These are phyloP conservation scores for Epichloe hybrida DNA, from an alignment of 2,329 filamentous ascomycete genomes.

Conservation along the genomic window DNA sequence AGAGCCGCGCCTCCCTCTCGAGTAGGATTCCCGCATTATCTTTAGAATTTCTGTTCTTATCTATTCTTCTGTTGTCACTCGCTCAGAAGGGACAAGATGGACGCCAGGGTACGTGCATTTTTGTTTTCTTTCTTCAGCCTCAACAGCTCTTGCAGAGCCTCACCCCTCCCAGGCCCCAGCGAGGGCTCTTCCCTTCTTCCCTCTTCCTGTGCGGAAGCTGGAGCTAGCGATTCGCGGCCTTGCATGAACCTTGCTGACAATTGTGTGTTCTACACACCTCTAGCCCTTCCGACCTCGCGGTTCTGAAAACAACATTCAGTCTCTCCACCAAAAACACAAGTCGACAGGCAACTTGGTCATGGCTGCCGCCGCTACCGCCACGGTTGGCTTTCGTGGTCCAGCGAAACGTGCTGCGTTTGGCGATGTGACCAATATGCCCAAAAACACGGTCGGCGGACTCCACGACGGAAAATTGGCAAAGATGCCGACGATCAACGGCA, in stretches of 20 bases:
- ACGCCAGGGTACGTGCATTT: conserved; percentile 5
- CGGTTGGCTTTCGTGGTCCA: conserved; percentile 24
- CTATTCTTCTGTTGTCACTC: not conserved
- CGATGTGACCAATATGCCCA: conserved; percentile 62
- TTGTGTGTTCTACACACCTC: not conserved
- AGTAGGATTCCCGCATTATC: conserved; percentile 1
- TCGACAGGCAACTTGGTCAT: conserved; percentile 49
- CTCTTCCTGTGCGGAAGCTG: not conserved
- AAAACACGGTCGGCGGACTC: conserved; percentile 17
- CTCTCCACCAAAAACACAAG: conserved; percentile 70
- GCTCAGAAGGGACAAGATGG: conserved; percentile 1
- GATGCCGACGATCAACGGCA: conserved; percentile 11
- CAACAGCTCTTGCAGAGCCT: no score
- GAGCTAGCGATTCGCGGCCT: not conserved
- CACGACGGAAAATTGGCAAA: conserved; percentile 25
- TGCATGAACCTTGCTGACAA: not conserved
- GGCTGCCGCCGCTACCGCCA: conserved; percentile 11
- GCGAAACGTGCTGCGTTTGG: conserved; percentile 69
- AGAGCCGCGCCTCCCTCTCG: not conserved
- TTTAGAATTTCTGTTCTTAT: not conserved
- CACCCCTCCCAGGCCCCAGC: no score
- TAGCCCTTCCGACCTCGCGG: conserved; percentile 28
- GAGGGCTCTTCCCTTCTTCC: not conserved
- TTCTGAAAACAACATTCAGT: conserved; percentile 40
- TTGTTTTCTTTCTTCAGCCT: not conserved